Conservation (phyloP, 768 basidiomycete species). For the Auriscalpium microsporum region DNA sequence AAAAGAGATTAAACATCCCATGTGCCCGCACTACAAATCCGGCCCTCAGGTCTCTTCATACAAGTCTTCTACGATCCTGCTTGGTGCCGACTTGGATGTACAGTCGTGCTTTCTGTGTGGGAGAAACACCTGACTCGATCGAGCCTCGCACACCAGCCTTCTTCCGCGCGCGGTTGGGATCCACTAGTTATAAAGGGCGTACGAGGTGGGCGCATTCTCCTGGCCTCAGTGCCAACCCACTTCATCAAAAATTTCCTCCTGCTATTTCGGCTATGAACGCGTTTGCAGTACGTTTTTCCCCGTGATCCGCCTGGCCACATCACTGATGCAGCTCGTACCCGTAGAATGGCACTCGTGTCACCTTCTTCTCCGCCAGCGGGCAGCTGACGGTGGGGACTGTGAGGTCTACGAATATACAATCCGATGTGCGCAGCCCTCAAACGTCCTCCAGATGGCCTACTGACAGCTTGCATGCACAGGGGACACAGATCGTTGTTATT, state of each 20-base stretch:
- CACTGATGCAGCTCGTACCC: neutral
- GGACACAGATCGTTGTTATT: constrained; percentile 51
- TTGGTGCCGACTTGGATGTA: constrained; percentile 1
- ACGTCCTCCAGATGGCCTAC: neutral
- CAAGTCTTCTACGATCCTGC: neutral
- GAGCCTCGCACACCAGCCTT: neutral
- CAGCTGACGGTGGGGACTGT: constrained; percentile 55
- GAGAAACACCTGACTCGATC: constrained; percentile 5
- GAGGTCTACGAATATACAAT: constrained; percentile 38
- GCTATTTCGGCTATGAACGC: constrained; percentile 64
- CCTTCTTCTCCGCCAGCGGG: constrained; percentile 52
- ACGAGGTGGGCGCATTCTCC: constrained; percentile 1
- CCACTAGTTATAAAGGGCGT: neutral
- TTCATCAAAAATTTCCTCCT: constrained; percentile 18
- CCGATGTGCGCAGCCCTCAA: constrained; percentile 42
- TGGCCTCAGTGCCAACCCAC: constrained; percentile 5
- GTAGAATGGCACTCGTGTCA: constrained; percentile 61
- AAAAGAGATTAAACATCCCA: constrained; percentile 10
- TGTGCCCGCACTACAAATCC: constrained; percentile 7
- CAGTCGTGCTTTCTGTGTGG: constrained; percentile 5
- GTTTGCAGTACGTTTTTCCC: neutral
- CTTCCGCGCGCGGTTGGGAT: neutral
- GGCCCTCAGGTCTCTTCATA: constrained; percentile 5
- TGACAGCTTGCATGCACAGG: constrained; percentile 30
- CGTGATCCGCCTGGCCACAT: constrained; percentile 5